These are phyloP conservation scores for Periconia macrospinosa DNA, from an alignment of 2,329 filamentous ascomycete species.

Conservation along the genomic window DNA sequence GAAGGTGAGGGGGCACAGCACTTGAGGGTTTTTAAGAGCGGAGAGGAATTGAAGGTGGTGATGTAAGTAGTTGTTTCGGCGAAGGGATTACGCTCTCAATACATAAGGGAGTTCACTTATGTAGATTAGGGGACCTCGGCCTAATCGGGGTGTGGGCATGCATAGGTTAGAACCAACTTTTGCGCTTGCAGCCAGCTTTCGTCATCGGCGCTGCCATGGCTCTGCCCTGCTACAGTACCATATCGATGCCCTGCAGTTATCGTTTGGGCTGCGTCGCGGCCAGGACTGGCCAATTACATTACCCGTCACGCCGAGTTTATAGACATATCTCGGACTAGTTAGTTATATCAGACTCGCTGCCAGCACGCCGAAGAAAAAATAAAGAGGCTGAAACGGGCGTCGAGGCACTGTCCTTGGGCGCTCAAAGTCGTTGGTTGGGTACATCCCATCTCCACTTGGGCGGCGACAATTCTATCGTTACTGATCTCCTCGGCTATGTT, in stretches of 20 bases:
- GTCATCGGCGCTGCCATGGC: conserved; percentile 28
- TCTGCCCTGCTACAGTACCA: no score
- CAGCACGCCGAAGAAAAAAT: no score
- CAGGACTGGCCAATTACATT: not conserved
- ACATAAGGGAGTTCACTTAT: not conserved
- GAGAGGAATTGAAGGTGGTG: not conserved
- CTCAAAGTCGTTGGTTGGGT: no score
- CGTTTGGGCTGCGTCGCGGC: not conserved
- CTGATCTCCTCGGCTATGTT: no score
- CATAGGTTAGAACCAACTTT: conserved; percentile 24
- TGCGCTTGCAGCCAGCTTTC: conserved; percentile 20
- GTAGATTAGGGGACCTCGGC: not conserved
- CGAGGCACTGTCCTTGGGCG: no score
- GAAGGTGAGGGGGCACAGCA: conserved; percentile 1
- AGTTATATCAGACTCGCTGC: not conserved
- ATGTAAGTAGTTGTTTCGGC: conserved; percentile 6
- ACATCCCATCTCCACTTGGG: no score
- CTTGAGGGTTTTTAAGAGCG: conserved; percentile 1
- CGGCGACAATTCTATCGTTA: no score
- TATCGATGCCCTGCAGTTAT: conserved; percentile 11
- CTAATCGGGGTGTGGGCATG: conserved; percentile 9
- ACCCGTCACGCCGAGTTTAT: not conserved
- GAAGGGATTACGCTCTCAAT: conserved; percentile 8
- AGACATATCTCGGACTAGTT: not conserved
- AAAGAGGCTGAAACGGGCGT: no score